Evolutionary conservation across 176 grass and related monocot genomes (phyloP).

Genomic region (Oryza punctata): DNA sequence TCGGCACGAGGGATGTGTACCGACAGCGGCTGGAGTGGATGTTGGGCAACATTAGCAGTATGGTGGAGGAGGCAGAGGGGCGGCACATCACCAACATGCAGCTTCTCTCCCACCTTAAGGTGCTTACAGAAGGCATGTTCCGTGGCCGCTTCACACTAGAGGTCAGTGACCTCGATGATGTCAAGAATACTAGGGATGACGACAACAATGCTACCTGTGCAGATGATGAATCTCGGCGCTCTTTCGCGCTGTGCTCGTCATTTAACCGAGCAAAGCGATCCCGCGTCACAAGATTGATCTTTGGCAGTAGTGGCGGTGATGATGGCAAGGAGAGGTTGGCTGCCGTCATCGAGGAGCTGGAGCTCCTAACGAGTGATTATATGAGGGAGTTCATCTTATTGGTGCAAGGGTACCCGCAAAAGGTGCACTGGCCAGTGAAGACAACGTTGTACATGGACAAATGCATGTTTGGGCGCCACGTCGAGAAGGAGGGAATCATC

Average conservation of each 20-base stretch:
- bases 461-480: constrained; percentile 50
- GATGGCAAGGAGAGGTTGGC: neutral
- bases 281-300: constrained; percentile 19
- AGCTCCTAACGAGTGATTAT: constrained; percentile 32
- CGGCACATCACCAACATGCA: constrained; percentile 53
- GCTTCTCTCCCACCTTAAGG: constrained; percentile 42
- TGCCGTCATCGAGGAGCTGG: constrained; percentile 26
- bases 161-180: constrained; percentile 13
- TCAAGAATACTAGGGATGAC: neutral
- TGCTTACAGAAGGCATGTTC: constrained; percentile 39
- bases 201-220: no score
- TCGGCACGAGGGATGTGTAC: neutral
- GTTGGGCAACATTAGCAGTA: constrained; percentile 34
- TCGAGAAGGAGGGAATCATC: constrained; percentile 47
- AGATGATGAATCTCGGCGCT: no score
- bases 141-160: constrained; percentile 49
- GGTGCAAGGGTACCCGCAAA: constrained; percentile 42
- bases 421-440: constrained; percentile 21
- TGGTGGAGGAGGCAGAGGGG: constrained; percentile 52
- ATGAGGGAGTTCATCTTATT: constrained; percentile 48
- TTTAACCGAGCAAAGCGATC: constrained; percentile 30
- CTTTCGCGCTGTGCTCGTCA: no score
- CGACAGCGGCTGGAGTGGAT: constrained; percentile 42
- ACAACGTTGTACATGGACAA: constrained; percentile 50
- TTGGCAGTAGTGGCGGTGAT: neutral